Conservation (phyloP, 164 flowering plant species). For the Euptelea pleiosperma region DNA sequence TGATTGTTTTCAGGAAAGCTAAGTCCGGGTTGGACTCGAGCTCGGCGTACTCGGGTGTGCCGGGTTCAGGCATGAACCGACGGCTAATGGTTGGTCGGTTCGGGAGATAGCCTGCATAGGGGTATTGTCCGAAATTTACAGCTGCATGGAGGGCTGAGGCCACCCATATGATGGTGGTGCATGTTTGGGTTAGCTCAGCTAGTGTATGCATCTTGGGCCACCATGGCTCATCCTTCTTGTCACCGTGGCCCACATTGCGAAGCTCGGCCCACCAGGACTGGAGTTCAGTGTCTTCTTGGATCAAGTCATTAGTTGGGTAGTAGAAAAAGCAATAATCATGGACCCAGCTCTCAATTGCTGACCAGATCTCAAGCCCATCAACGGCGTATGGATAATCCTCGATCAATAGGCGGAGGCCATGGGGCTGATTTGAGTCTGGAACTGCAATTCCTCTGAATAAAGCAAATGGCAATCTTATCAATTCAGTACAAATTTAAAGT, state of each 20-base stretch:
- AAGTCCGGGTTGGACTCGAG: constrained; percentile 50
- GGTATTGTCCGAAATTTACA: constrained; percentile 83
- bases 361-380: constrained; percentile 83
- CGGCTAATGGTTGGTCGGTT: constrained; percentile 82
- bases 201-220: constrained; percentile 61
- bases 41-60: constrained; percentile 53
- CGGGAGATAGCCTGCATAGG: constrained; percentile 76
- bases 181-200: constrained; percentile 42
- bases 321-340: constrained; percentile 59
- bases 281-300: constrained; percentile 59
- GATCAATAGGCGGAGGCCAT: constrained; percentile 60
- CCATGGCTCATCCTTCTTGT: constrained; percentile 64
- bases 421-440: constrained; percentile 42
- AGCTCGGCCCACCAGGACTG: constrained; percentile 79
- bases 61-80: constrained; percentile 72
- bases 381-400: constrained; percentile 84
- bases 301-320: constrained; percentile 41
- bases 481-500: neutral
- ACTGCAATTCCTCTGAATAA: constrained; percentile 66
- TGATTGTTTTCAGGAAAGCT: constrained; percentile 60
- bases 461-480: neutral
- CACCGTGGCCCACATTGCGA: constrained; percentile 67
- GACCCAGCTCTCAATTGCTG: constrained; percentile 72
- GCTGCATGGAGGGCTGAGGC: constrained; percentile 92
- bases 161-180: constrained; percentile 72